These are phyloP conservation scores for Cystobasidium slooffiae DNA, from an alignment of 1,284 basidiomycete species.

Conservation along the genomic window DNA sequence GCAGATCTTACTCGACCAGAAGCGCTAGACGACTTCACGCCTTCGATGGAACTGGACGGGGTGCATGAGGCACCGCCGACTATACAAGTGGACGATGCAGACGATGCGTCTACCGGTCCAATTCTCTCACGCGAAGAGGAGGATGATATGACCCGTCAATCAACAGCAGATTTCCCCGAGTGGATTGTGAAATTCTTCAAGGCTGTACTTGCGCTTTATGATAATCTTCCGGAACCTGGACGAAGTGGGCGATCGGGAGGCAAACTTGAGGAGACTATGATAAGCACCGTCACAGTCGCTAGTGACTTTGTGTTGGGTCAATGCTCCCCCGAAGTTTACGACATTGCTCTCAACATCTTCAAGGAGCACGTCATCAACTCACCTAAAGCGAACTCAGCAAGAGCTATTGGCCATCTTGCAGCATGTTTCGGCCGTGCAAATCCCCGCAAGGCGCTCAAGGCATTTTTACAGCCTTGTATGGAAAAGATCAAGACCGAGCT, in stretches of 20 bases:
- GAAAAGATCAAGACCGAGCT: constrained; percentile 84
- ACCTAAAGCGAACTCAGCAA: constrained; percentile 79
- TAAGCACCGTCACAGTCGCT: constrained; percentile 77
- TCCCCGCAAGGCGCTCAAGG: constrained; percentile 70
- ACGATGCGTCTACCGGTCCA: constrained; percentile 60
- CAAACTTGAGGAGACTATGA: constrained; percentile 79
- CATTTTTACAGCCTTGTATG: constrained; percentile 74
- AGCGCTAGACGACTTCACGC: constrained; percentile 41
- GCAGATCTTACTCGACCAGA: constrained; percentile 69
- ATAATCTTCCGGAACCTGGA: constrained; percentile 80
- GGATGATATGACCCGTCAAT: constrained; percentile 72
- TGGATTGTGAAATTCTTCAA: constrained; percentile 90
- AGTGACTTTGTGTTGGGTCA: constrained; percentile 84
- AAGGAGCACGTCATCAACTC: constrained; percentile 72
- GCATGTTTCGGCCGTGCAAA: constrained; percentile 81
- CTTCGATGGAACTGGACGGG: constrained; percentile 48
- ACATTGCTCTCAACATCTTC: constrained; percentile 81
- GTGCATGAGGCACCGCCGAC: constrained; percentile 37
- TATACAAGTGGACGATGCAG: constrained; percentile 49
- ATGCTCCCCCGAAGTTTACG: constrained; percentile 84
- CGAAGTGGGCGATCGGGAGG: constrained; percentile 72
- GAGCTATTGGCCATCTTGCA: constrained; percentile 86
- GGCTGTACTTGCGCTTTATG: constrained; percentile 82
- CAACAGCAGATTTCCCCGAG: constrained; percentile 78
- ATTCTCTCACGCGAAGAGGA: constrained; percentile 71